A percentile compares a stretch with the other conserved stretches of the same genome.
Evolutionary conservation across 345 rosid species (phyloP).

Genomic region (Euphorbia peplus): DNA sequence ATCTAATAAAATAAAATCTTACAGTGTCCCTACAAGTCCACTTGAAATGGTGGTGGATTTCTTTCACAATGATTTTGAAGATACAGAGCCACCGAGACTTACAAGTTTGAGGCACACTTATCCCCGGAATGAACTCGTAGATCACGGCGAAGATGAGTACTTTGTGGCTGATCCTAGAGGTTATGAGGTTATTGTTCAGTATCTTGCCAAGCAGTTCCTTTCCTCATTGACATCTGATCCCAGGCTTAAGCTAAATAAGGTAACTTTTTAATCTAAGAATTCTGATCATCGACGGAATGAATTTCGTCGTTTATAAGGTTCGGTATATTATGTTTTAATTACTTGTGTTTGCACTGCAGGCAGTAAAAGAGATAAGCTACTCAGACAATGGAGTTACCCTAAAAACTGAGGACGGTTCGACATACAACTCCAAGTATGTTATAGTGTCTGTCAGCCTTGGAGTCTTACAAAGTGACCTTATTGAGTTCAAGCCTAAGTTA

Average conservation of each 20-base stretch:
- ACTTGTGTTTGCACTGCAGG: not conserved
- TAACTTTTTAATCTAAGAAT: too few species aligned
- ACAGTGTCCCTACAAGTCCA: conserved; percentile 30
- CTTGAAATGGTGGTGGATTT: conserved; percentile 40
- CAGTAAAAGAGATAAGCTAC: conserved; percentile 21
- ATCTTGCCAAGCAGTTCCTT: conserved; percentile 27
- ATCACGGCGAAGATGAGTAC: conserved; percentile 22
- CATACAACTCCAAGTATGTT: conserved; percentile 22
- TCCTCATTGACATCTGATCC: conserved; percentile 19
- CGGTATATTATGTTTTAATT: too few species aligned
- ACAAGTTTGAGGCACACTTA: conserved; percentile 32
- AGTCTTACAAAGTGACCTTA: conserved; percentile 32
- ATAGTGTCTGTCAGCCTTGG: conserved; percentile 34
- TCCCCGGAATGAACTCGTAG: conserved; percentile 21
- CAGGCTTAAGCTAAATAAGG: conserved; percentile 37
- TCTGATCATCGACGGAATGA: too few species aligned
- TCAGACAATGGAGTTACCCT: conserved; percentile 21
- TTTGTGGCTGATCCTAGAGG: conserved; percentile 36
- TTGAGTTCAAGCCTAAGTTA: conserved; percentile 24
- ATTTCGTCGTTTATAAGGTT: too few species aligned
- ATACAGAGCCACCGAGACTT: conserved; percentile 32
- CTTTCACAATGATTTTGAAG: conserved; percentile 30
- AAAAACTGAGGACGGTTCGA: conserved; percentile 30
- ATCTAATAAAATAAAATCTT: too few species aligned
- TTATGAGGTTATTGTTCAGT: conserved; percentile 21